A percentile compares a stretch with the other conserved stretches of the same genome.
Evolutionary conservation across 2,329 filamentous ascomycete species (phyloP).

Genomic region (Trichoderma lentiforme): DNA sequence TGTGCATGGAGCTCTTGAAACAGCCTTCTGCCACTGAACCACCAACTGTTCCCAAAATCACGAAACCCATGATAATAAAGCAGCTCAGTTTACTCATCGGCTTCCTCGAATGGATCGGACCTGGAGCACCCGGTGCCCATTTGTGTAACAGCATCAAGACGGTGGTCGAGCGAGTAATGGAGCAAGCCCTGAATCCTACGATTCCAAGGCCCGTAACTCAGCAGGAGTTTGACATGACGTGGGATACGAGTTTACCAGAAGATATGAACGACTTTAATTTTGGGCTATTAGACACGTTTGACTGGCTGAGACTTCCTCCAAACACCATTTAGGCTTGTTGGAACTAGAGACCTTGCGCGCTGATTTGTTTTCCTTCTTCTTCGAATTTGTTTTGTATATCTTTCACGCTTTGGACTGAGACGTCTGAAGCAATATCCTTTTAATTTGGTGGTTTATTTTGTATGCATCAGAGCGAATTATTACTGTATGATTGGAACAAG

Average conservation of each 20-base stretch:
- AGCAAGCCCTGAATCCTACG: constrained; percentile 34
- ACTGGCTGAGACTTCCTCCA: constrained; percentile 37
- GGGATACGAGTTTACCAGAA: neutral
- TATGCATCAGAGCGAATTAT: neutral
- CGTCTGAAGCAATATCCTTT: neutral
- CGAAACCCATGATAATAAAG: constrained; percentile 47
- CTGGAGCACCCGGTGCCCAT: constrained; percentile 43
- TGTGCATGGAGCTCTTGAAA: constrained; percentile 47
- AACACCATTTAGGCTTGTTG: neutral
- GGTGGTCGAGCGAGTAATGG: constrained; percentile 43
- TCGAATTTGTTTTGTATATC: neutral
- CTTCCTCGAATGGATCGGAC: constrained; percentile 46
- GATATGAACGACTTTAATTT: constrained; percentile 40
- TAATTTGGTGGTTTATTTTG: neutral
- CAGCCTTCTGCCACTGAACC: neutral
- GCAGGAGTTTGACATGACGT: neutral
- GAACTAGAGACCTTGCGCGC: neutral
- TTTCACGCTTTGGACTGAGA: neutral
- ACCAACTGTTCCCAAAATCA: constrained; percentile 25
- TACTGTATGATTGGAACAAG: neutral
- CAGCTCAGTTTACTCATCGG: constrained; percentile 48
- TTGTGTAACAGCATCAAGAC: constrained; percentile 40
- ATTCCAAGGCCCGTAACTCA: neutral
- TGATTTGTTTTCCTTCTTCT: neutral
- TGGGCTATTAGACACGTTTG: constrained; percentile 48